These are phyloP conservation scores for Aspergillus arachidicola DNA, from an alignment of 2,329 filamentous ascomycete genomes.

Conservation along the genomic window DNA sequence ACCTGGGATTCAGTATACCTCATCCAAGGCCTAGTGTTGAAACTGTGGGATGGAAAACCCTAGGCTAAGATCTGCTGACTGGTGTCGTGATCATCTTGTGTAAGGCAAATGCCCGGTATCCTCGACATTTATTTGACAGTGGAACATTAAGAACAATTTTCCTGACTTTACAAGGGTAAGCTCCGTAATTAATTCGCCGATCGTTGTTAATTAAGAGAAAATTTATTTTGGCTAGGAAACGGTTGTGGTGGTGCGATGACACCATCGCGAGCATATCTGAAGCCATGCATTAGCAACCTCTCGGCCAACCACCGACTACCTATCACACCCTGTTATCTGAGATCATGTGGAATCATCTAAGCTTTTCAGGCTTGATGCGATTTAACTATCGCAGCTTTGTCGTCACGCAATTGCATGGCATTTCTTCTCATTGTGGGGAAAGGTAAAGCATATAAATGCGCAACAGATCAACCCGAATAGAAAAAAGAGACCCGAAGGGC, in stretches of 20 bases:
- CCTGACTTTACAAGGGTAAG: not conserved
- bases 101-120: not conserved
- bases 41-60: too few relatives aligned
- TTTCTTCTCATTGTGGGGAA: constrained; percentile 1
- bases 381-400: not conserved
- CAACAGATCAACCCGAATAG: not conserved
- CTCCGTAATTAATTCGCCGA: not conserved
- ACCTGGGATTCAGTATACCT: too few relatives aligned
- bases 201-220: not conserved
- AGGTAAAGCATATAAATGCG: not conserved
- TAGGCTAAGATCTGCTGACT: too few relatives aligned
- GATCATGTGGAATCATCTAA: not conserved
- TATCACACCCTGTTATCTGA: not conserved
- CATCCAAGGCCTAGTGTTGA: too few relatives aligned
- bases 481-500: not conserved
- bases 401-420: constrained; percentile 5
- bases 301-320: not conserved
- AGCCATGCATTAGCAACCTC: not conserved
- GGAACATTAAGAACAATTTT: not conserved
- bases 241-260: constrained; percentile 30
- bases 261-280: constrained; percentile 5
- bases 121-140: not conserved
- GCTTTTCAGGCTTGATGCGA: not conserved
- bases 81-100: too few relatives aligned
- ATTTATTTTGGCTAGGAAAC: not conserved